These are phyloP conservation scores for Paramecium sonneborni DNA, from an alignment of 73 alveolate genomes.

Conservation along the genomic window DNA sequence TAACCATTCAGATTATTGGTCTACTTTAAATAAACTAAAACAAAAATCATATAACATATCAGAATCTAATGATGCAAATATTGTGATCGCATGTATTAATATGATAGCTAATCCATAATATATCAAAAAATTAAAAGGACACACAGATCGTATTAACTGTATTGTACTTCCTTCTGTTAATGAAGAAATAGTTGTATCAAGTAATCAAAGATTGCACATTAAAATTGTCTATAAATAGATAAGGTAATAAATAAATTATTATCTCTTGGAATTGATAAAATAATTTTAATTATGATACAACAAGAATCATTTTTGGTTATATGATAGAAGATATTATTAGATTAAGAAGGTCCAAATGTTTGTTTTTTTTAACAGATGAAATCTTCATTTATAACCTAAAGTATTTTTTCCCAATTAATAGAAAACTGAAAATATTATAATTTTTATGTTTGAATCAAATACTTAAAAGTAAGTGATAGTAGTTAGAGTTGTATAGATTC, in stretches of 20 bases:
- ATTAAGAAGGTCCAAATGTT: neutral
- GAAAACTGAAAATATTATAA: neutral
- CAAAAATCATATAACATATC: neutral
- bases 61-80: neutral
- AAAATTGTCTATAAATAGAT: neutral
- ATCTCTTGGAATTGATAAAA: neutral
- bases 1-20: neutral
- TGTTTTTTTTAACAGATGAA: neutral
- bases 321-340: neutral
- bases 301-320: neutral
- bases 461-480: neutral
- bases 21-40: neutral
- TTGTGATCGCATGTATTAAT: neutral
- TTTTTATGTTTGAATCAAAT: neutral
- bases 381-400: neutral
- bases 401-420: neutral
- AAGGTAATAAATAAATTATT: neutral
- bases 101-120: neutral
- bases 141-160: neutral
- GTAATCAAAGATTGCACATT: neutral
- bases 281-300: neutral
- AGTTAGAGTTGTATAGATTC: neutral
- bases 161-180: neutral
- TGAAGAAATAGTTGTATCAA: neutral
- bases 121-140: neutral